These are phyloP conservation scores for Pilatotrama ljubarskyi DNA, from an alignment of 768 basidiomycete species.

Conservation along the genomic window DNA sequence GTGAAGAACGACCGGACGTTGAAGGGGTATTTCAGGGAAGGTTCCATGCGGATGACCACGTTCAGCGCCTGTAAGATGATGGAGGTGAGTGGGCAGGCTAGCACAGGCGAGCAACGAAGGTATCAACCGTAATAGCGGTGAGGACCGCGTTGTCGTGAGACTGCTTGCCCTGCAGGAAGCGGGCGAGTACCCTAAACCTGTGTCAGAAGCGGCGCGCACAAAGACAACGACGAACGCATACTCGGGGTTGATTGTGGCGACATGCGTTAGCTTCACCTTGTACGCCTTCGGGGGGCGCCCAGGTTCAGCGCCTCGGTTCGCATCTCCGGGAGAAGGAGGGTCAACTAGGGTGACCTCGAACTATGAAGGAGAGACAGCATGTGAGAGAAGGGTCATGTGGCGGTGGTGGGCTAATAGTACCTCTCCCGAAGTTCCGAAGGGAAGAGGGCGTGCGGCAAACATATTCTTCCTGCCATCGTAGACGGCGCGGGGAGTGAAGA, in stretches of 20 bases:
- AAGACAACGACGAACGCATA: constrained; percentile 37
- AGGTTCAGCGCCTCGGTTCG: background rate
- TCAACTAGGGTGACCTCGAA: constrained; percentile 60
- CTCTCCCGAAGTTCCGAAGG: constrained; percentile 56
- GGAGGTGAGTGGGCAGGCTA: background rate
- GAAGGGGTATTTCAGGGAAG: constrained; percentile 66
- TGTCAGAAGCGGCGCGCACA: background rate
- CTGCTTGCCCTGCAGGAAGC: constrained; percentile 65
- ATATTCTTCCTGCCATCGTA: constrained; percentile 83
- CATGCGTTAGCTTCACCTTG: constrained; percentile 63
- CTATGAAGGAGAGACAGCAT: constrained; percentile 34
- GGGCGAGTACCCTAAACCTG: constrained; percentile 52
- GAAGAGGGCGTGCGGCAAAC: constrained; percentile 61
- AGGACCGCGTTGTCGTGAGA: constrained; percentile 66
- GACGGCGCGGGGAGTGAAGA: constrained; percentile 72
- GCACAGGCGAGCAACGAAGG: background rate
- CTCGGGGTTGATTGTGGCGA: constrained; percentile 86
- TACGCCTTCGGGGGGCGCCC: constrained; percentile 57
- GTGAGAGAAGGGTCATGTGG: background rate
- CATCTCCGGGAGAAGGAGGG: constrained; percentile 31
- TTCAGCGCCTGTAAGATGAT: constrained; percentile 58
- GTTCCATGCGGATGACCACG: constrained; percentile 75
- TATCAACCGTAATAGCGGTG: constrained; percentile 62
- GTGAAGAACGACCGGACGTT: constrained; percentile 78
- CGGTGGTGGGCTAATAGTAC: constrained; percentile 30